Conservation (phyloP, 2,329 filamentous ascomycete genomes). For the Diplodia scrobiculata region DNA sequence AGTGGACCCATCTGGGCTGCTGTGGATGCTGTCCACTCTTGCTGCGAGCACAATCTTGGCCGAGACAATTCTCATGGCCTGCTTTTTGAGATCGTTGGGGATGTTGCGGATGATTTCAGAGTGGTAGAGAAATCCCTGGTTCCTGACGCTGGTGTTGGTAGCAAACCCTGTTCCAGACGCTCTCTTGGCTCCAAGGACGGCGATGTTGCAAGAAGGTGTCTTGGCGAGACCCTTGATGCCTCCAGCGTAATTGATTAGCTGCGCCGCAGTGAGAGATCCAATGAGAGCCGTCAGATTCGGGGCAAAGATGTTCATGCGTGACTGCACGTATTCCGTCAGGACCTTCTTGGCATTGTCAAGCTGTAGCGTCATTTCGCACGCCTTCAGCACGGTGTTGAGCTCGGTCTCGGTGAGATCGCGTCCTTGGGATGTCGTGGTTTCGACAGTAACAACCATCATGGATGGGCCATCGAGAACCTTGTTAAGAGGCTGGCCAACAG, state of each 20-base stretch:
- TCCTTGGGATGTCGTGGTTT: conserved; percentile 87
- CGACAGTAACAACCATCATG: conserved; percentile 92
- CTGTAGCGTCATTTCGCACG: conserved; percentile 84
- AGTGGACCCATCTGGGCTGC: conserved; percentile 75
- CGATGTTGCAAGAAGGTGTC: conserved; percentile 88
- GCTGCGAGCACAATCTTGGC: conserved; percentile 94
- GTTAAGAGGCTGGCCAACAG: conserved; percentile 72
- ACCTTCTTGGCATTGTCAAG: conserved; percentile 84
- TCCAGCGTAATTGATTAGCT: conserved; percentile 92
- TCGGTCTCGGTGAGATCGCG: conserved; percentile 74
- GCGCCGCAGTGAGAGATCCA: conserved; percentile 88
- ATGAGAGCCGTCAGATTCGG: conserved; percentile 90
- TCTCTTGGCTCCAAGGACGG: conserved; percentile 88
- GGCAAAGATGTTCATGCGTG: conserved; percentile 93
- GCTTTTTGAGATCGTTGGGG: conserved; percentile 81
- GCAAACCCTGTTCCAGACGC: conserved; percentile 79
- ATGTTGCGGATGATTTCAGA: conserved; percentile 86
- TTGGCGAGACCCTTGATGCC: conserved; percentile 87
- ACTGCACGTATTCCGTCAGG: conserved; percentile 91
- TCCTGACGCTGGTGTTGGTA: conserved; percentile 85
- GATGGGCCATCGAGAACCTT: conserved; percentile 84
- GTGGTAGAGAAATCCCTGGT: conserved; percentile 92
- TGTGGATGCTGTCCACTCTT: conserved; percentile 83
- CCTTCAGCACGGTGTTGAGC: conserved; percentile 70
- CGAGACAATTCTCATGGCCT: conserved; percentile 92